Conservation (phyloP, 768 basidiomycete species). For the Flagelloscypha sp. region DNA sequence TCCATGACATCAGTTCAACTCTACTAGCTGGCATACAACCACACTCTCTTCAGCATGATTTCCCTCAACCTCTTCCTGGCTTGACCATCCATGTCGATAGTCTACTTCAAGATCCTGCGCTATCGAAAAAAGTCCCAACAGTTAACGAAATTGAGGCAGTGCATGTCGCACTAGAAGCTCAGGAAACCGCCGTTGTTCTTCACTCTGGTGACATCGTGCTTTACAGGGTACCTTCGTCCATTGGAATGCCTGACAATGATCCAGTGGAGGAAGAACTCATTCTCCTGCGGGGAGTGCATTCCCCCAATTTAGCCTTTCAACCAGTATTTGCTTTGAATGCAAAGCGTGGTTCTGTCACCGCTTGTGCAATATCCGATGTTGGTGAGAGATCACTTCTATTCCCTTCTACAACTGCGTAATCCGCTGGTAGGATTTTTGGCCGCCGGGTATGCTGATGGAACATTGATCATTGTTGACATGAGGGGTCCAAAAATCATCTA, state of each 20-base stretch:
- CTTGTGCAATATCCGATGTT: slow-evolving; percentile 62
- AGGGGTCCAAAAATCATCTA: slow-evolving; percentile 66
- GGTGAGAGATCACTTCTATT: slow-evolving; percentile 35
- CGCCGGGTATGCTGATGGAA: slow-evolving; percentile 52
- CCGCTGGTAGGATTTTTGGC: slow-evolving; percentile 84
- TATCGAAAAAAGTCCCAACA: slow-evolving; percentile 22
- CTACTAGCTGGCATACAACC: slow-evolving; percentile 41
- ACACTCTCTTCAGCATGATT: slow-evolving; percentile 49
- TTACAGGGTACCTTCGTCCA: slow-evolving; percentile 28
- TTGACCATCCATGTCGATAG: slow-evolving; percentile 52
- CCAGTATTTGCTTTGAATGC: too few species aligned
- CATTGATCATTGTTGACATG: slow-evolving; percentile 62
- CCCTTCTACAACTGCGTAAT: too few species aligned
- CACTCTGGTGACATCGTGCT: slow-evolving; percentile 50
- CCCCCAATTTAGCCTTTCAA: too few species aligned
- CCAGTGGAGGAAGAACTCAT: slow-evolving; percentile 41
- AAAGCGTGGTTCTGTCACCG: slow-evolving; percentile 39
- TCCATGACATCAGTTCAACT: slow-evolving; percentile 70
- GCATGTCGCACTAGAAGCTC: slow-evolving; percentile 44
- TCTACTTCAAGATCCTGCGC: slow-evolving; percentile 37
- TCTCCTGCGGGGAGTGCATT: too few species aligned
- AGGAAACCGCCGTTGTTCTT: slow-evolving; percentile 50
- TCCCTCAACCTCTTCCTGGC: slow-evolving; percentile 53
- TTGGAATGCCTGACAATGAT: slow-evolving; percentile 13
- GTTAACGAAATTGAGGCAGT: slow-evolving; percentile 33